A percentile compares a stretch with the other conserved stretches of the same genome.
phyloP scores from a whole-genome alignment of 352 stramenopile species.

The Phytophthora macrochlamydospora region DNA sequence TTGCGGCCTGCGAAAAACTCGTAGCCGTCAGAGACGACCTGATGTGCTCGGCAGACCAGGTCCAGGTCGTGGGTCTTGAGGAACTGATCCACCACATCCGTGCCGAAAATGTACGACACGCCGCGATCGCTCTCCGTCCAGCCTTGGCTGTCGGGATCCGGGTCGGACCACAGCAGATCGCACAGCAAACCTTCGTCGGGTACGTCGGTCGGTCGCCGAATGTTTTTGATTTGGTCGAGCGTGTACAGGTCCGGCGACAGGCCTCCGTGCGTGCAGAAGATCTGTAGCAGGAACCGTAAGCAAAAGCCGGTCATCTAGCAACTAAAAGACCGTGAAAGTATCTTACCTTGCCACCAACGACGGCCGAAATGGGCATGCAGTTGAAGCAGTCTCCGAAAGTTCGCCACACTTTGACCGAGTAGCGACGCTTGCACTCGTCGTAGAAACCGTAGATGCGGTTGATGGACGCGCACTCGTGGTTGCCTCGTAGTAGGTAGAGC shows the following conservation, averaged over 20 bases:
- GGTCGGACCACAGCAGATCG: conserved; percentile 89
- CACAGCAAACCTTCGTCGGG: conserved; percentile 87
- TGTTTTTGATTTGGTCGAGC: conserved; percentile 96
- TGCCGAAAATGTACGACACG: conserved; percentile 99
- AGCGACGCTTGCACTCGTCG: conserved; percentile 97
- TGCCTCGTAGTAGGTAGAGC: conserved; percentile 97
- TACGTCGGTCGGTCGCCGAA: conserved; percentile 82
- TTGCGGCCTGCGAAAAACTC: conserved; percentile 99
- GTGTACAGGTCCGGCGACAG: conserved; percentile 96
- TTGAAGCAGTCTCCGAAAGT: conserved; percentile 99
- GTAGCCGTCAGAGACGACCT: conserved; percentile 99
- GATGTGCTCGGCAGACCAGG: conserved; percentile 97
- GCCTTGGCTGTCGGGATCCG: conserved; percentile 86
- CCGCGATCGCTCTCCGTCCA: conserved; percentile 97
- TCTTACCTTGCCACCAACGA: conserved; percentile 94
- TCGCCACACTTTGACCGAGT: conserved; percentile 93
- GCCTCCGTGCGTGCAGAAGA: conserved; percentile 98
- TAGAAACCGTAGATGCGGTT: conserved; percentile 99
- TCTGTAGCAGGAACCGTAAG: conserved; percentile 44
- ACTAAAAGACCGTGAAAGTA: too few relatives aligned
- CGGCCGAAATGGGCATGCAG: conserved; percentile 95
- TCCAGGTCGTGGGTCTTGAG: conserved; percentile 97
- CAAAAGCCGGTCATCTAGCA: neutral
- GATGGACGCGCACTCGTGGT: conserved; percentile 98
- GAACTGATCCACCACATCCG: conserved; percentile 98